Conservation (phyloP, 1,284 basidiomycete genomes). For the Malassezia pachydermatis region DNA sequence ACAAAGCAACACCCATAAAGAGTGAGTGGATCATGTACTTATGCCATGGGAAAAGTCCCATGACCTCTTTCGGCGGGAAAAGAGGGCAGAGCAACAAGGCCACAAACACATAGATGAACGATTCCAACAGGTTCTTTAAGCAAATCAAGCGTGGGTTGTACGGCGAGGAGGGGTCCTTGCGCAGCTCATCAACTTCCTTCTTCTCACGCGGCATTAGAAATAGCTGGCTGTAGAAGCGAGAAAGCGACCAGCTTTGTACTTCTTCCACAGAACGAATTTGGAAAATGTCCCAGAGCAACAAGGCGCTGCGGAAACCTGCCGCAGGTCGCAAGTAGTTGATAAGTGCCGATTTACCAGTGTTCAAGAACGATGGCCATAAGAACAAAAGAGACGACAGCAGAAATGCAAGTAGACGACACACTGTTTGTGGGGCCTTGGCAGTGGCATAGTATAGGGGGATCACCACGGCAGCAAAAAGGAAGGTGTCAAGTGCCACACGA, state of each 20-base stretch:
- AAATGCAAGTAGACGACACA: not conserved
- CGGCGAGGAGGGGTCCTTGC: constrained; percentile 26
- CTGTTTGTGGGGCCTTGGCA: not conserved
- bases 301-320: constrained; percentile 39
- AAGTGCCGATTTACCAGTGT: constrained; percentile 18
- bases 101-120: constrained; percentile 25
- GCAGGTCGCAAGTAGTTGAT: constrained; percentile 44
- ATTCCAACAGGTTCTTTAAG: constrained; percentile 32
- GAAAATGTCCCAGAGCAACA: constrained; percentile 46
- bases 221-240: constrained; percentile 39
- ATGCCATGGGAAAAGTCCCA: constrained; percentile 19
- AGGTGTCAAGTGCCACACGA: not conserved
- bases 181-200: constrained; percentile 29
- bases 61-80: constrained; percentile 36
- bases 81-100: constrained; percentile 32
- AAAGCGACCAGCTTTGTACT: constrained; percentile 31
- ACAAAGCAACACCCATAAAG: constrained; percentile 20
- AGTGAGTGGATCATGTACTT: constrained; percentile 32
- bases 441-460: not conserved
- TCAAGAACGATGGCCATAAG: constrained; percentile 1
- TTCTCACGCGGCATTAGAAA: constrained; percentile 44
- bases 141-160: constrained; percentile 30
- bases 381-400: not conserved
- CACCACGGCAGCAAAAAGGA: not conserved
- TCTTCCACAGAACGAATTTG: constrained; percentile 34